These are phyloP conservation scores for Pisolithus thermaeus DNA, from an alignment of 1,284 basidiomycete genomes.

Conservation along the genomic window DNA sequence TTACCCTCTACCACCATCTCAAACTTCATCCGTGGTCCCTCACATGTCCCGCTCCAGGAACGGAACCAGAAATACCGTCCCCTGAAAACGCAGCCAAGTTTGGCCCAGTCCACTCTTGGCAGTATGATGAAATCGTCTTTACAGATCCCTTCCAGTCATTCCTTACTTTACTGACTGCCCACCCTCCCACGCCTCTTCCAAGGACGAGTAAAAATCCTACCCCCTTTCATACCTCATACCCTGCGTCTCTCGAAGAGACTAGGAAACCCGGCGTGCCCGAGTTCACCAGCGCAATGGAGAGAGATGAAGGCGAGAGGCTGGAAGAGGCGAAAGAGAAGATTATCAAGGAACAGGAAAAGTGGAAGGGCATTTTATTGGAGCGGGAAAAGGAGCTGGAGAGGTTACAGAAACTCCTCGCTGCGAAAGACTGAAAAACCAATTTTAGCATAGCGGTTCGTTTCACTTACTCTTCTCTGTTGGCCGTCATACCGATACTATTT, in stretches of 20 bases:
- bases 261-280: conserved; percentile 65
- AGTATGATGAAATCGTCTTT: conserved; percentile 98
- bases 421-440: conserved; percentile 9
- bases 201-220: conserved; percentile 57
- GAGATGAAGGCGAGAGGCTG: conserved; percentile 76
- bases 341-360: conserved; percentile 57
- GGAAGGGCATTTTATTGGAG: conserved; percentile 56
- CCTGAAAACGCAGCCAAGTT: conserved; percentile 57
- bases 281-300: conserved; percentile 80
- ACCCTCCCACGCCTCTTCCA: conserved; percentile 82
- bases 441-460: neutral
- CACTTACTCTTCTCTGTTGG: no score
- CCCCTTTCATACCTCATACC: conserved; percentile 65
- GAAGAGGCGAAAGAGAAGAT: conserved; percentile 74
- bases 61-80: conserved; percentile 59
- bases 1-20: conserved; percentile 86
- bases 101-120: conserved; percentile 94
- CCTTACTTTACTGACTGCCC: conserved; percentile 73
- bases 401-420: conserved; percentile 42
- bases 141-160: conserved; percentile 90
- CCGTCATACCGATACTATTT: neutral
- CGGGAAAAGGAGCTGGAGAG: conserved; percentile 67
- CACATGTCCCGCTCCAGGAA: conserved; percentile 21
- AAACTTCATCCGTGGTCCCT: conserved; percentile 93
- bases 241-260: conserved; percentile 56